phyloP scores from a whole-genome alignment of 768 basidiomycete genomes.

The Psilocybe azurescens region DNA sequence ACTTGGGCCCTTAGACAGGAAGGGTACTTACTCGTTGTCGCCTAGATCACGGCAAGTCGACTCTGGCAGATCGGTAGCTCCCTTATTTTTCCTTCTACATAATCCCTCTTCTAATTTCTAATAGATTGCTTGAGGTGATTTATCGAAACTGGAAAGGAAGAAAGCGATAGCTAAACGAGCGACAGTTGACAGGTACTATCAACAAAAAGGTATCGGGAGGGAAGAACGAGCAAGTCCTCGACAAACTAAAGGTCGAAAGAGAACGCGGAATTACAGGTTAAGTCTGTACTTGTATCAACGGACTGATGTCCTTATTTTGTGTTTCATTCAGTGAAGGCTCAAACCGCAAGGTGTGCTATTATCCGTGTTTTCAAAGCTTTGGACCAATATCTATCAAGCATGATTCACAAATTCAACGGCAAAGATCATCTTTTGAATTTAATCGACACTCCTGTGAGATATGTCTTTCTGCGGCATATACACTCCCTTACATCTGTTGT shows the following conservation, averaged over 20 bases:
- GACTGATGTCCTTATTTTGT: too few species aligned
- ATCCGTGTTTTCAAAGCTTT: constrained; percentile 6
- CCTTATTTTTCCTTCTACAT: constrained; percentile 4
- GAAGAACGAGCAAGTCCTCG: constrained; percentile 84
- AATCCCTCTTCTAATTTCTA: constrained; percentile 5
- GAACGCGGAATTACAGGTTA: constrained; percentile 95
- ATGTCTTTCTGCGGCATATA: constrained; percentile 20
- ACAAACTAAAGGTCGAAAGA: constrained; percentile 95
- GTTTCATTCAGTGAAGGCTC: constrained; percentile 79
- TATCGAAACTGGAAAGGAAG: neutral
- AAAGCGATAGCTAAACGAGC: constrained; percentile 12
- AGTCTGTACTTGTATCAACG: constrained; percentile 12
- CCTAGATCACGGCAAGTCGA: constrained; percentile 94
- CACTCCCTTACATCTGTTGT: neutral
- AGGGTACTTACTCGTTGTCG: neutral
- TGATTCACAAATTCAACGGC: constrained; percentile 70
- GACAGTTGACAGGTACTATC: constrained; percentile 89
- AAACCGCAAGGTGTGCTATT: constrained; percentile 77
- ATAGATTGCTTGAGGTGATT: constrained; percentile 74
- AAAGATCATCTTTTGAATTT: constrained; percentile 82
- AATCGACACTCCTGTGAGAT: constrained; percentile 90
- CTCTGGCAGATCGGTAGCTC: constrained; percentile 82
- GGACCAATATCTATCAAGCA: constrained; percentile 47
- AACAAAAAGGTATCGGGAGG: constrained; percentile 59
- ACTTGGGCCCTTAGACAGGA: neutral